phyloP scores from a whole-genome alignment of 208 protist genomes.

The Ichthyophonus hoferi region DNA sequence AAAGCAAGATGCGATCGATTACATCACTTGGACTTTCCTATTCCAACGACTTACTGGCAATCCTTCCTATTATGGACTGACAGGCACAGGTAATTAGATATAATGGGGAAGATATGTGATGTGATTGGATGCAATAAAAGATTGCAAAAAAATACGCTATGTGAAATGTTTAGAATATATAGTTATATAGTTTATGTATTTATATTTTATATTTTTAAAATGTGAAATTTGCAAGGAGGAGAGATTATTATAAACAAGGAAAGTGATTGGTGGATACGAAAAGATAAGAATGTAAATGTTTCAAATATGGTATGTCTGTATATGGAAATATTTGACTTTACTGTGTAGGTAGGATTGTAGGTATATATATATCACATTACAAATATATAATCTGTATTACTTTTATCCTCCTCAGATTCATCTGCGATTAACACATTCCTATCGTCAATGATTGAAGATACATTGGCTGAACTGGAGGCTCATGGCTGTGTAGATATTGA shows the following conservation, averaged over 20 bases:
- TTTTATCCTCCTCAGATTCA: background rate
- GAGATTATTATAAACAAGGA: too few species aligned
- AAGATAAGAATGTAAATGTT: too few species aligned
- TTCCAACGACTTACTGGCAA: conserved; percentile 92
- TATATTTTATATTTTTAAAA: too few species aligned
- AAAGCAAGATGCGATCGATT: conserved; percentile 91
- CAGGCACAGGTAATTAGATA: conserved; percentile 74
- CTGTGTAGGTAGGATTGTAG: background rate
- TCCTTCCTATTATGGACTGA: conserved; percentile 95
- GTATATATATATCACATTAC: background rate
- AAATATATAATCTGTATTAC: background rate
- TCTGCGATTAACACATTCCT: conserved; percentile 45
- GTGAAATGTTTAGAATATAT: too few species aligned
- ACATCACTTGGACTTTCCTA: conserved; percentile 98
- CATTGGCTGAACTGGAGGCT: conserved; percentile 46
- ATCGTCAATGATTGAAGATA: conserved; percentile 53
- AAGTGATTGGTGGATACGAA: too few species aligned
- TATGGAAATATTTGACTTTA: background rate
- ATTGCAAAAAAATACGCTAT: too few species aligned
- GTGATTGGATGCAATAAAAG: too few species aligned
- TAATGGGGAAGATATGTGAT: too few species aligned
- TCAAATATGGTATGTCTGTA: too few species aligned
- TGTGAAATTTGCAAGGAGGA: too few species aligned
- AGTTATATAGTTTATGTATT: too few species aligned
- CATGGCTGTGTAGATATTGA: conserved; percentile 52